Percentiles rank a stretch among this genome's conserved stretches.
Conservation (phyloP, 352 stramenopile genomes). For the Chrysophaeum taylorii region DNA sequence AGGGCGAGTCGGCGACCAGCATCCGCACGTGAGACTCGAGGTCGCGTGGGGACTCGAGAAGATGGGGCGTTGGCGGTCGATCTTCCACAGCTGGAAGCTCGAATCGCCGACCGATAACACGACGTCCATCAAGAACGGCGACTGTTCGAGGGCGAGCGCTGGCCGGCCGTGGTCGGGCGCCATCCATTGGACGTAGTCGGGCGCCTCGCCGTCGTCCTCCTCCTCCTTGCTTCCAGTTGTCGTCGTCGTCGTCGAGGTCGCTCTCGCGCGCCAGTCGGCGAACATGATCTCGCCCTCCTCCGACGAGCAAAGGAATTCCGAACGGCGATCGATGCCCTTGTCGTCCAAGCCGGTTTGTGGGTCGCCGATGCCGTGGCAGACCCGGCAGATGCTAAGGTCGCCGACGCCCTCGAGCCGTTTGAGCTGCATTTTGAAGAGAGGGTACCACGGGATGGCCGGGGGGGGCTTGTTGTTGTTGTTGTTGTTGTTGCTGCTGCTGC, state of each 20-base stretch:
- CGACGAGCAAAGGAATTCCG: constrained; percentile 39
- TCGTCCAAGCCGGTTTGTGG: neutral
- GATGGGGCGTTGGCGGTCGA: constrained; percentile 53
- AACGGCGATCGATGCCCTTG: neutral
- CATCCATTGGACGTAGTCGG: constrained; percentile 80
- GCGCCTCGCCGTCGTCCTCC: constrained; percentile 38
- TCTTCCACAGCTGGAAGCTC: constrained; percentile 78
- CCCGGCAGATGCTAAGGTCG: constrained; percentile 22
- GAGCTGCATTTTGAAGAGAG: constrained; percentile 33
- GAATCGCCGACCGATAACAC: constrained; percentile 70
- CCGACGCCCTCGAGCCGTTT: constrained; percentile 29
- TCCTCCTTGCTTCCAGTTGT: constrained; percentile 35
- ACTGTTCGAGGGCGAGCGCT: constrained; percentile 59
- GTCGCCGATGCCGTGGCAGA: neutral
- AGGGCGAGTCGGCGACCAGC: constrained; percentile 71
- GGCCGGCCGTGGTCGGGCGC: constrained; percentile 69
- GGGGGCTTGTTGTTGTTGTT: constrained; percentile 19
- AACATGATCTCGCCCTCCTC: constrained; percentile 78
- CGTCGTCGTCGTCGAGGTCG: constrained; percentile 18
- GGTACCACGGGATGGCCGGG: constrained; percentile 24
- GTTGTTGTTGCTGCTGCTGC: no score
- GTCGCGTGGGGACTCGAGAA: constrained; percentile 68
- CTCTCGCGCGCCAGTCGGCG: constrained; percentile 59
- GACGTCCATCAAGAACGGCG: constrained; percentile 76
- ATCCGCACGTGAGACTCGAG: constrained; percentile 60